Evolutionary conservation across 1,139 yeast genomes (phyloP), one percentile per base, ranked within the genome.

Genomic region (Arxiozyma telluris): DNA sequence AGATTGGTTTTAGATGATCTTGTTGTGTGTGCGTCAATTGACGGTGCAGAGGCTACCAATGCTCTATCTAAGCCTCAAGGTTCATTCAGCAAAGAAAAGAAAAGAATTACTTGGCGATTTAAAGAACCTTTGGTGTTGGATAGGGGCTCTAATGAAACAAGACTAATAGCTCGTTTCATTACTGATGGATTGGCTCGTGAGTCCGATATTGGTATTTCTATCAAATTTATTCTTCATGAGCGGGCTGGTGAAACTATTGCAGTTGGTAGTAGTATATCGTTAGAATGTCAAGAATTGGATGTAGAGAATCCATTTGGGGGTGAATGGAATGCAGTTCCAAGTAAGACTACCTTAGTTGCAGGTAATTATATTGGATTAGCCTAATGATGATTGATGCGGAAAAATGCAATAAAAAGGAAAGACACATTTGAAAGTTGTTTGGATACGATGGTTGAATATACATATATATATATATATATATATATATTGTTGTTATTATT

Each of bases 51-150:
- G 17, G 76, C 85, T 3, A 72, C 77, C 1, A 78, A 89, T 27
- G 97, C 96, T 0, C 82, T 90, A 57, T 86, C 96, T 15, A 87
- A 87, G 65, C 98, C 98, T 4, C 83, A 87, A 55, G 98, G 96
- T 51, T 80, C 94, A 0, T 89, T 89, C 74, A 88, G 84, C 70
- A 84, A 81, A 66, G 96, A 88, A 50, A 83, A 82, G 65, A 86
- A 82, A 62, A 81, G 96, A 70, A 84, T 91, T 55, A 85, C 93
- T 0, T 90, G 97, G 96, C 80, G 87, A 66, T 82, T 80, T 64
- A 70, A 71, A 41, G 72, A 74, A 41, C 81, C 85, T 3, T 39
- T 64, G 11, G 57, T 58, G 0, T 63, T 85, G 30, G 66, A 64
- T 8, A 60, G 67, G 18, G 64, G 67, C 41, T 64, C 68, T 4